Evolutionary conservation across 768 basidiomycete genomes (phyloP), one percentile per base, ranked within the genome.

Genomic region (Boletus rubroflammeus): DNA sequence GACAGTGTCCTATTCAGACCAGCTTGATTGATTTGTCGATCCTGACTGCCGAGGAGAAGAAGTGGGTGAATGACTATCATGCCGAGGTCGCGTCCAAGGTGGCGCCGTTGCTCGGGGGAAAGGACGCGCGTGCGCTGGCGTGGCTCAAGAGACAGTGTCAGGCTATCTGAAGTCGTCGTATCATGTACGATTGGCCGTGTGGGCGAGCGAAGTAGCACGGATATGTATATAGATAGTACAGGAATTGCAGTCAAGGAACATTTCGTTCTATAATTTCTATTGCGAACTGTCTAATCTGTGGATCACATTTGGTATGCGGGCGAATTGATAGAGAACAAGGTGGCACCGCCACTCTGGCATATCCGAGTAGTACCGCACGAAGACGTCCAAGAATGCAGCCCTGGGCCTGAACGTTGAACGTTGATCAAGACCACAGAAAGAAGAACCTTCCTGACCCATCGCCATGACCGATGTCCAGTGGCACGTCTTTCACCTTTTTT

Each of bases 1-100:
- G 40, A 44, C 29, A 57, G 88, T 91, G 84, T 58, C 96, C 96
- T 0, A 92, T 98, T 17, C 89, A 95, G 59, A 90, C 84, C 58
- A 93, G 84, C 55, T 79, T 98, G 40, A 72, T 97, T 40, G 85
- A 94, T 50, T 55, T 71, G 8, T 67, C 67, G 1, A 66, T 98
- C 35, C 66, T 98, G 36, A 79, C 79, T 9, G 75, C 64, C 17
- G 73, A 79, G n/a, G 94, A 98, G 73, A 80, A 76, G 60, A 73
- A 69, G 48, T 98, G 96, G 96, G 56, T 98, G 56, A 83, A 98
- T 62, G 75, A 67, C 2, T 98, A 99, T 64, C 91, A 99, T 69
- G 75, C 73, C 5, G 88, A 93, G 69, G 79, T 86, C 0, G 75
- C 47, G 47, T 32, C 50, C 47, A 32, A 93, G 69, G 78, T 86